Evolutionary conservation across 2,329 filamentous ascomycete species (phyloP), one percentile per base, ranked within the genome.

Genomic region (Cylindrodendrum hubeiense): DNA sequence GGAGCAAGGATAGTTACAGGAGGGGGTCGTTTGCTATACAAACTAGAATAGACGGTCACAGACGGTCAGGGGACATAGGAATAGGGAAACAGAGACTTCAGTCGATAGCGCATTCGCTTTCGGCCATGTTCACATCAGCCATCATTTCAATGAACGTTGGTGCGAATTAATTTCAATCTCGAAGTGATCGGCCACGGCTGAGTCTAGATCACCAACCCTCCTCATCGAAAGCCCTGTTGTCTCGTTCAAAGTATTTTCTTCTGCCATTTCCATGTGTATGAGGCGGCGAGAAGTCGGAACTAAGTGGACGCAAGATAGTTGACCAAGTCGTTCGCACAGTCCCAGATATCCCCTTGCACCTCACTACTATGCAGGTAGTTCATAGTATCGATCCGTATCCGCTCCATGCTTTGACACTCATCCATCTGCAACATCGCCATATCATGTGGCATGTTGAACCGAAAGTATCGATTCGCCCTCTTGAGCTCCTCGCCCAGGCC

Each of bases 11-110:
- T n/a, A 28, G 17, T n/a, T 19, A 47, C 17, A 28, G n/a, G 44
- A n/a, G 12, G 17, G 2, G 46, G 17, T 6, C n/a, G 15, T 8
- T 50, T 50, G 47, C 47, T 50, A 33, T 50, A 50, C 47, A 50
- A 19, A 33, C 21, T 50, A 50, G 47, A 50, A 30, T 50, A 50
- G 47, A 50, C 15, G 37, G 26, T 49, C 47, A 50, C 21, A 50
- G 47, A 50, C n/a, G 17, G 47, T 5, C 28, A 50, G 26, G n/a
- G 10, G 26, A 19, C 3, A 22, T 15, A 21, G 46, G 46, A 19
- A 7, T 12, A 21, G 47, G 47, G 12, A 30, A 50, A 33, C 8
- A 30, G n/a, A 28, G 26, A n/a, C 26, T 21, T 21, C 26, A 15
- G 47, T 15, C 26, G 26, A 13, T n/a, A 13, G 47, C 33, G n/a